phyloP scores from a whole-genome alignment of 202 grass and related monocot species.

The Schoenoplectus tabernaemontani region DNA sequence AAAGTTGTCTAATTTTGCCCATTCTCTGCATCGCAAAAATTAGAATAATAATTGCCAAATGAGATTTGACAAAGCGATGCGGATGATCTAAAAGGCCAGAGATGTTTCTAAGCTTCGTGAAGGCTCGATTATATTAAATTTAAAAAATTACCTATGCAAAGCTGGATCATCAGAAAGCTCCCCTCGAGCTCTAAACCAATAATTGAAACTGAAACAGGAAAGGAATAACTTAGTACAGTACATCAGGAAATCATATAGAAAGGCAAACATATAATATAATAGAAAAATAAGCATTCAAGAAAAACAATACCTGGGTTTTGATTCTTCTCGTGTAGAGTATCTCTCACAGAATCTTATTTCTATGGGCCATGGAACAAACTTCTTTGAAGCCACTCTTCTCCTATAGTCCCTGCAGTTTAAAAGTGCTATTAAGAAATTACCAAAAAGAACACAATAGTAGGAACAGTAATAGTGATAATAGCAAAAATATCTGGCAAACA shows the following conservation, averaged over 20 bases:
- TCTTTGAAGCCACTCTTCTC: slow-evolving; percentile 67
- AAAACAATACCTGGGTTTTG: slow-evolving; percentile 59
- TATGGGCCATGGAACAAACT: slow-evolving; percentile 86
- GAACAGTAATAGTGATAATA: neutral
- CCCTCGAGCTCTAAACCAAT: slow-evolving; percentile 93
- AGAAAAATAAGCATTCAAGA: slow-evolving; percentile 1
- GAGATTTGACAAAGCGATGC: no score
- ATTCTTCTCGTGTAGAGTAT: slow-evolving; percentile 41
- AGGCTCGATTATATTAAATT: neutral
- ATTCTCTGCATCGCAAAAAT: no score
- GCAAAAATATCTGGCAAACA: neutral
- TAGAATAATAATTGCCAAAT: no score
- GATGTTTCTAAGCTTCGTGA: neutral
- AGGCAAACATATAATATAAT: neutral
- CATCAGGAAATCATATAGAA: neutral
- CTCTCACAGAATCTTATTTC: slow-evolving; percentile 86
- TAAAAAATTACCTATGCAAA: slow-evolving; percentile 66
- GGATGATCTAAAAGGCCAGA: neutral
- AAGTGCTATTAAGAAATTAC: slow-evolving; percentile 4
- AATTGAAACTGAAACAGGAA: slow-evolving; percentile 60
- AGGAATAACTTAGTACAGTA: neutral
- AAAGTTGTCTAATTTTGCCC: no score
- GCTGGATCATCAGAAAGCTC: slow-evolving; percentile 81
- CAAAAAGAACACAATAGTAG: slow-evolving; percentile 10
- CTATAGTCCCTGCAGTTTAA: slow-evolving; percentile 62